Percentiles rank a stretch among this genome's conserved stretches.
Conservation (phyloP, 371 early-diverging fungal species). For the Paraphysoderma sedebokerense region DNA sequence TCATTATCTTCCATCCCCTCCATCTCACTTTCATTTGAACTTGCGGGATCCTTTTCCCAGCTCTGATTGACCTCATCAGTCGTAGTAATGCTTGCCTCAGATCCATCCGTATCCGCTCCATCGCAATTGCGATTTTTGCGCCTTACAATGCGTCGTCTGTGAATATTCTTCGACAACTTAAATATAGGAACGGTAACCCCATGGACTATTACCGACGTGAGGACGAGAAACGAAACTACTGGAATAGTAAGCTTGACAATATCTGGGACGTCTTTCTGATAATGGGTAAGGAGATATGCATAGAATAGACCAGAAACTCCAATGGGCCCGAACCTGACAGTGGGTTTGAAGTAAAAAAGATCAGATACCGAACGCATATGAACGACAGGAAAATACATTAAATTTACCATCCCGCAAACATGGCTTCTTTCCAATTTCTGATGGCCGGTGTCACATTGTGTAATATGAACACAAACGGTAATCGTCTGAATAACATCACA, state of each 20-base stretch:
- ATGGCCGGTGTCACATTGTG: constrained; percentile 54
- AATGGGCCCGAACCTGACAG: neutral
- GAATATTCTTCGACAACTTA: no score
- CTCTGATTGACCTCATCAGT: no score
- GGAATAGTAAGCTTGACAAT: neutral
- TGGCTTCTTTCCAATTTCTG: constrained; percentile 52
- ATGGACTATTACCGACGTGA: neutral
- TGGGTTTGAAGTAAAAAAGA: no score
- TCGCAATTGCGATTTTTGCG: no score
- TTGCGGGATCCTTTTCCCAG: no score
- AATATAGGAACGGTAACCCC: neutral
- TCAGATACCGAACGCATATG: no score
- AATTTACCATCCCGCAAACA: constrained; percentile 93
- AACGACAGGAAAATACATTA: no score
- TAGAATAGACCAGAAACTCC: neutral
- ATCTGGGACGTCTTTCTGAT: neutral
- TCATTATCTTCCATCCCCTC: no score
- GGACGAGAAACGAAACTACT: neutral
- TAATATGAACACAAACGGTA: constrained; percentile 53
- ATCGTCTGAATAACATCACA: constrained; percentile 66
- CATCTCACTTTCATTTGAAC: no score
- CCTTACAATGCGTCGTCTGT: no score
- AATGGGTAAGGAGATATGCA: neutral
- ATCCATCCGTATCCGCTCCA: no score
- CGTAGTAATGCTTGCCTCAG: no score